Percentiles rank a stretch among this genome's conserved stretches.
These are phyloP conservation scores for Acacia concinna DNA, from an alignment of 331 rosid genomes.

Conservation along the genomic window DNA sequence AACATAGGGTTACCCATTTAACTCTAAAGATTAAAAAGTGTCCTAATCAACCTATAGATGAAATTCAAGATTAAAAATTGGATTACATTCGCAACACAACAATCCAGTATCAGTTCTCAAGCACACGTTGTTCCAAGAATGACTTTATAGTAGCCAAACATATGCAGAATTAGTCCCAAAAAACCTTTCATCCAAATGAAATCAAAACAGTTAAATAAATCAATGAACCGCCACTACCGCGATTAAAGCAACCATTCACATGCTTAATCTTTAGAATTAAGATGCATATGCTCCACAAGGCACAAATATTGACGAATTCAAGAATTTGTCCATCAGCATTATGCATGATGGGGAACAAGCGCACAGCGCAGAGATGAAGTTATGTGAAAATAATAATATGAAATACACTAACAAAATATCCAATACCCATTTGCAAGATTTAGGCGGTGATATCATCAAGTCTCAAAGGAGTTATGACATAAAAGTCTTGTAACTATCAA, in stretches of 20 bases:
- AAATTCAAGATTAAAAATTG: neutral
- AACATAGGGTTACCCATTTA: neutral
- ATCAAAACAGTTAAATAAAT: neutral
- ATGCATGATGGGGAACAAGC: no score
- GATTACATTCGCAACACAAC: neutral
- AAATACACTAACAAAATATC: neutral
- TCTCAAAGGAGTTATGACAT: neutral
- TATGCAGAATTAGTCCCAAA: neutral
- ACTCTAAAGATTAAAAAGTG: no score
- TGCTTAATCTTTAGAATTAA: neutral
- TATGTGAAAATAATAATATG: neutral
- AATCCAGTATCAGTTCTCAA: neutral
- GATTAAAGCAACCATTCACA: neutral
- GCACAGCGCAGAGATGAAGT: neutral
- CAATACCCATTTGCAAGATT: neutral
- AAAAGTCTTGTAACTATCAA: conserved; percentile 29
- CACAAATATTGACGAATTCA: neutral
- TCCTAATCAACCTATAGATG: neutral
- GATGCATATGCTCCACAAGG: neutral
- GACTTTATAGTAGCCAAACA: neutral
- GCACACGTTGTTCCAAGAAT: neutral
- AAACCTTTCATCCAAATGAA: neutral
- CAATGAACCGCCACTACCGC: neutral
- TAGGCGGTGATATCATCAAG: neutral
- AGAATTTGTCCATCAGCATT: neutral